Percentiles rank a stretch among this genome's conserved stretches.
Evolutionary conservation across 192 early-diverging fungal genomes (phyloP).

Genomic region (Jimgerdemannia flammicorona): DNA sequence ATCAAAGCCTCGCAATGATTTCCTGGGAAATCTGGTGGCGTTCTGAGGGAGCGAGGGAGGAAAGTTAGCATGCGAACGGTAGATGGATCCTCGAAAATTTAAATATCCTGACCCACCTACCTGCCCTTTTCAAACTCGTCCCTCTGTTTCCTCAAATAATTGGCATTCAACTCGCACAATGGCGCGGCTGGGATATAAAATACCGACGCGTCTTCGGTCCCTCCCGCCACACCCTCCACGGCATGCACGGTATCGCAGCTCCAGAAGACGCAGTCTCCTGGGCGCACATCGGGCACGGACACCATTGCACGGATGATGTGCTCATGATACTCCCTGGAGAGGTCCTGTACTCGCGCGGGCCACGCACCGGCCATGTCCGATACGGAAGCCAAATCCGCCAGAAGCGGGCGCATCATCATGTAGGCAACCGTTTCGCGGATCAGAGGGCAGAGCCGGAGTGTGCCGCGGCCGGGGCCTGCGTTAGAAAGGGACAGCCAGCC

Average conservation of each 20-base stretch:
- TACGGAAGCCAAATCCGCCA: constrained; percentile 9
- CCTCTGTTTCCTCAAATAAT: constrained; percentile 12
- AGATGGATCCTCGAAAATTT: background rate
- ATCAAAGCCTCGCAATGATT: constrained; percentile 18
- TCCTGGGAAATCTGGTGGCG: constrained; percentile 27
- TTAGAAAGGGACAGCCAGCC: constrained; percentile 26
- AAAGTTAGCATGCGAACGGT: background rate
- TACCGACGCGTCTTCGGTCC: constrained; percentile 20
- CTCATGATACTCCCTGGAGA: constrained; percentile 13
- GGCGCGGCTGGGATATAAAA: constrained; percentile 29
- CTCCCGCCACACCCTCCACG: constrained; percentile 16
- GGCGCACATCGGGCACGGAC: constrained; percentile 15
- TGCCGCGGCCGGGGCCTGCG: constrained; percentile 17
- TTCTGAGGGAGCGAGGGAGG: constrained; percentile 6
- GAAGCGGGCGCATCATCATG: constrained; percentile 24
- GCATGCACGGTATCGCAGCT: constrained; percentile 25
- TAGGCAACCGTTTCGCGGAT: constrained; percentile 23
- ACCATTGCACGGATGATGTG: constrained; percentile 27
- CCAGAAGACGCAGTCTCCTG: constrained; percentile 33
- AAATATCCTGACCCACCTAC: constrained; percentile 9
- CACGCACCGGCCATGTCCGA: constrained; percentile 23
- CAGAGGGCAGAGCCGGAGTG: constrained; percentile 24
- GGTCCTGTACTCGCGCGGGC: constrained; percentile 14
- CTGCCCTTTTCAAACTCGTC: constrained; percentile 18
- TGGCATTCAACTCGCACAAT: constrained; percentile 19